Percentiles rank a stretch among this genome's conserved stretches.
Evolutionary conservation across 495 filamentous ascomycete species (phyloP).

Genomic region (Halenospora varia): DNA sequence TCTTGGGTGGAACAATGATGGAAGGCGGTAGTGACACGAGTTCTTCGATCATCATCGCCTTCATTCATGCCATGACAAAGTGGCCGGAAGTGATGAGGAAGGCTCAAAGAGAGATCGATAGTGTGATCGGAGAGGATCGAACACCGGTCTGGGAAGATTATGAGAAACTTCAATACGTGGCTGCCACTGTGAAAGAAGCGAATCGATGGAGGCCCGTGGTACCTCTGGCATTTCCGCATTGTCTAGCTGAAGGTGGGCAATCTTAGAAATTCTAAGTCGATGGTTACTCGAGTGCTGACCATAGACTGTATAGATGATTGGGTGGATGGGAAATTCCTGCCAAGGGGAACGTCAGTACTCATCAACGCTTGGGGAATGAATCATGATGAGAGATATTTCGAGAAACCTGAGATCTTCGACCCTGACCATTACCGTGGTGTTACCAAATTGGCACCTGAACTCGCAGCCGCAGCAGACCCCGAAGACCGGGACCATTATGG

Average conservation of each 20-base stretch:
- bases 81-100: slow-evolving; percentile 44
- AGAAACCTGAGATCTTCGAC: slow-evolving; percentile 41
- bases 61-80: slow-evolving; percentile 54
- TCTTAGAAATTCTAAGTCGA: slow-evolving; percentile 26
- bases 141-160: slow-evolving; percentile 49
- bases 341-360: slow-evolving; percentile 37
- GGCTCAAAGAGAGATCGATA: slow-evolving; percentile 52
- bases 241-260: slow-evolving; percentile 36
- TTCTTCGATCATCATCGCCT: slow-evolving; percentile 46
- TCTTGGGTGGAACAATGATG: slow-evolving; percentile 37
- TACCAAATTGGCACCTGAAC: not conserved
- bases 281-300: slow-evolving; percentile 15
- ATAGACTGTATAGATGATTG: slow-evolving; percentile 24
- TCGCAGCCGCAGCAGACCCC: slow-evolving; percentile 14
- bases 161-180: slow-evolving; percentile 45
- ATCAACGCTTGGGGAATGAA: slow-evolving; percentile 39
- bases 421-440: slow-evolving; percentile 38
- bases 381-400: slow-evolving; percentile 32
- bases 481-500: slow-evolving; percentile 40
- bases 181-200: slow-evolving; percentile 51
- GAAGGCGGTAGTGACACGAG: slow-evolving; percentile 57
- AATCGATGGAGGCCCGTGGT: slow-evolving; percentile 59
- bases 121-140: slow-evolving; percentile 38
- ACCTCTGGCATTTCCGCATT: slow-evolving; percentile 58
- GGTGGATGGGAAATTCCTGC: slow-evolving; percentile 38